Conservation (phyloP, 2,329 filamentous ascomycete genomes). For the Cladophialophora chaetospira region DNA sequence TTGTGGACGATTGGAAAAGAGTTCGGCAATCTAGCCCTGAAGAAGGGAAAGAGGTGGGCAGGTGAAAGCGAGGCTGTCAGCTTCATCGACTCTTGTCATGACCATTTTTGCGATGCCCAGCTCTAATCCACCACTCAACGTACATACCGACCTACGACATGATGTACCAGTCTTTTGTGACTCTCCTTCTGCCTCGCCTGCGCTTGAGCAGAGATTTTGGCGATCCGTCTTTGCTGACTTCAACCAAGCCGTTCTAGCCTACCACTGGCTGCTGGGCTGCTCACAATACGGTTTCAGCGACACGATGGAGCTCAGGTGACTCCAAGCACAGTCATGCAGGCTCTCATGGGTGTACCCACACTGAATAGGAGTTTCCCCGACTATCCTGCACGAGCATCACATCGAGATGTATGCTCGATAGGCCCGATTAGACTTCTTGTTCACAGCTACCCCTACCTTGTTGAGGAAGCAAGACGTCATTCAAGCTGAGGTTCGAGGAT, state of each 20-base stretch:
- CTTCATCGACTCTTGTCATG: constrained; percentile 13
- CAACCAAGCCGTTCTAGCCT: constrained; percentile 4
- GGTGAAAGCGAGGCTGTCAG: constrained; percentile 22
- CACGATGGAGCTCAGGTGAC: neutral
- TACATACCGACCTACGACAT: constrained; percentile 12
- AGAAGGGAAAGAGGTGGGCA: constrained; percentile 2
- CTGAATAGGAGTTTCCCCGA: constrained; percentile 13
- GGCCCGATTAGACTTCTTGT: constrained; percentile 12
- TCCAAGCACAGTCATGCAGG: constrained; percentile 7
- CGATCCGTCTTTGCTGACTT: constrained; percentile 12
- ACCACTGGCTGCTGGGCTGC: neutral
- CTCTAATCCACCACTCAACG: constrained; percentile 7
- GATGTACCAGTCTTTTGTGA: constrained; percentile 15
- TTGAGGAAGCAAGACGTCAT: constrained; percentile 19
- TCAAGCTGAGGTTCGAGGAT: constrained; percentile 7
- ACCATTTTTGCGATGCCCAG: constrained; percentile 5
- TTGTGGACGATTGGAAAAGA: neutral
- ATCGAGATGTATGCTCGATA: constrained; percentile 4
- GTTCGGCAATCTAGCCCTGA: neutral
- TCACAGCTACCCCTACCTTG: constrained; percentile 5
- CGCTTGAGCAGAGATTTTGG: too few relatives aligned
- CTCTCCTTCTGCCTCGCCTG: constrained; percentile 11
- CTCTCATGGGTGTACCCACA: neutral
- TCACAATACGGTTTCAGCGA: constrained; percentile 18
- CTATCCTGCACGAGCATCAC: neutral